Evolutionary conservation across 2,329 filamentous ascomycete genomes (phyloP).

Genomic region (Cordyceps fumosorosea): DNA sequence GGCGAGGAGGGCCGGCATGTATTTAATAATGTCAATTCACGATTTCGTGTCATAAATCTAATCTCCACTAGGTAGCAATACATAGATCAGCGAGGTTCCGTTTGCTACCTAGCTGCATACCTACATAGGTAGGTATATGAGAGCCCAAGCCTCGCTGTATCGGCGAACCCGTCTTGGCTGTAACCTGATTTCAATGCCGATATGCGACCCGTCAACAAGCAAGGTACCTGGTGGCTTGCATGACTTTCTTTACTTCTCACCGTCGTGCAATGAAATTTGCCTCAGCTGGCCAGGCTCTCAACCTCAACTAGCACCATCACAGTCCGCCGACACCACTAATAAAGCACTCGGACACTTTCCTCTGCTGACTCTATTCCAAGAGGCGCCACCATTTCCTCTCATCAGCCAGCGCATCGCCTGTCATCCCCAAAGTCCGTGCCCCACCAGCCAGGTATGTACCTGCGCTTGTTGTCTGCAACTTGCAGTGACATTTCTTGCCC

Average conservation of each 20-base stretch:
- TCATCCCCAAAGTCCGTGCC: background rate
- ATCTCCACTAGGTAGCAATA: background rate
- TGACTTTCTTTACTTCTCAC: background rate
- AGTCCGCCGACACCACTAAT: background rate
- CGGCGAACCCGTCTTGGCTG: background rate
- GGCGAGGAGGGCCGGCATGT: background rate
- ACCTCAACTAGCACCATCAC: background rate
- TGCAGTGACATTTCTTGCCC: background rate
- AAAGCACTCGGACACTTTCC: background rate
- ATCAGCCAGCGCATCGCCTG: background rate
- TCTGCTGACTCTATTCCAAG: background rate
- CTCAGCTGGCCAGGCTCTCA: background rate
- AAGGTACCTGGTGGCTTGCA: background rate
- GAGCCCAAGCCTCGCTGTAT: background rate
- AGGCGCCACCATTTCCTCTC: background rate
- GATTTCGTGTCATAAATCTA: background rate
- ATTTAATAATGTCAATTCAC: background rate
- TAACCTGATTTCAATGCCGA: background rate
- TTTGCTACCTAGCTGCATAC: background rate
- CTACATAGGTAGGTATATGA: background rate
- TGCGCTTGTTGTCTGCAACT: slow-evolving; percentile 3
- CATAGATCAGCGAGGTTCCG: background rate
- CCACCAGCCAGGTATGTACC: background rate
- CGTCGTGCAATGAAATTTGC: background rate
- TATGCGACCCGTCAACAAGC: background rate